Conservation (phyloP, 73 alveolate species). For the Durusdinium trenchii region DNA sequence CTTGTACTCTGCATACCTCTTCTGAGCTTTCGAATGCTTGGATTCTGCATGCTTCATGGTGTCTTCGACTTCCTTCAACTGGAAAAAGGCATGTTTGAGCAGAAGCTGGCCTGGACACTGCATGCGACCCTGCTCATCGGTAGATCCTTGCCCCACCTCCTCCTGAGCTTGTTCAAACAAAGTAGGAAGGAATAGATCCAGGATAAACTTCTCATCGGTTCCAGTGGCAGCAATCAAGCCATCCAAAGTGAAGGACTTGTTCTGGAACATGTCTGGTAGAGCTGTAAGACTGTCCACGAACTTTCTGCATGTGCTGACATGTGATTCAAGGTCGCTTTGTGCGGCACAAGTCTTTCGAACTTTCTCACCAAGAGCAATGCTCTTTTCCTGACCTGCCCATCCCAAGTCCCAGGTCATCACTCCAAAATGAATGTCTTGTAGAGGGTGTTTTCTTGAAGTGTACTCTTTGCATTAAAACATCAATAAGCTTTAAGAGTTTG, state of each 20-base stretch:
- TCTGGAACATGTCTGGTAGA: not conserved
- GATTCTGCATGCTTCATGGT: not conserved
- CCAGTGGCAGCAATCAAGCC: not conserved
- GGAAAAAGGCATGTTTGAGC: not conserved
- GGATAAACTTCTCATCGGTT: not conserved
- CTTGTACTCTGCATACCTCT: not conserved
- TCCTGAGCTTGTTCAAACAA: not conserved
- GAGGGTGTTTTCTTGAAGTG: not conserved
- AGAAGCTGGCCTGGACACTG: not conserved
- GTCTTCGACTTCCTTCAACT: not conserved
- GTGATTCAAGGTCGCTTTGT: not conserved
- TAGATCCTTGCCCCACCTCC: not conserved
- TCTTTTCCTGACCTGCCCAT: not conserved
- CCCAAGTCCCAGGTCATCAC: conserved; percentile 22
- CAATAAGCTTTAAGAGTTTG: no score
- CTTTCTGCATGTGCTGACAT: not conserved
- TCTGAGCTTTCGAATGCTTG: not conserved
- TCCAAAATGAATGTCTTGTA: not conserved
- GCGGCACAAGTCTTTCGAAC: not conserved
- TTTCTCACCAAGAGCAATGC: not conserved
- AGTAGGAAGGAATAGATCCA: not conserved
- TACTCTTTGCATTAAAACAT: not conserved
- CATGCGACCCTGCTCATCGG: not conserved
- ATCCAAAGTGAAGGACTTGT: not conserved
- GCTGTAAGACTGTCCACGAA: not conserved